Percentiles rank a stretch among this genome's conserved stretches.
phyloP scores from a whole-genome alignment of 225 moss, liverwort and hornwort species.

The Antitrichia curtipendula region DNA sequence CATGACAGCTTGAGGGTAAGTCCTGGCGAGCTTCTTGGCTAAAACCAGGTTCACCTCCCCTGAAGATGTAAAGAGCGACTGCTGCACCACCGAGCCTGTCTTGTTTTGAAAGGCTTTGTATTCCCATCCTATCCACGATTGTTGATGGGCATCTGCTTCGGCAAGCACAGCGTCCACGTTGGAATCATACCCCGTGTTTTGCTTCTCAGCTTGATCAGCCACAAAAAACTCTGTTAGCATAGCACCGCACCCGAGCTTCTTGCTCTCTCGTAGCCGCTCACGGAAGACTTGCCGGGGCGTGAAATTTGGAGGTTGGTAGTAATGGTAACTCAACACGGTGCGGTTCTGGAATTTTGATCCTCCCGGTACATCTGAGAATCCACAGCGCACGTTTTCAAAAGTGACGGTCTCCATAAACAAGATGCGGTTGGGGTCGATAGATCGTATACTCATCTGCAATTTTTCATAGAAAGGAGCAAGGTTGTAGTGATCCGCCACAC shows the following conservation, averaged over 20 bases:
- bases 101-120: neutral
- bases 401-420: neutral
- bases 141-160: neutral
- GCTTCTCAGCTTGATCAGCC: neutral
- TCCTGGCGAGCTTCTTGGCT: neutral
- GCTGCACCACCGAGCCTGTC: neutral
- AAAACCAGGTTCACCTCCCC: neutral
- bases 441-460: neutral
- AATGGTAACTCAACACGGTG: neutral
- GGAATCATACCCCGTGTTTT: neutral
- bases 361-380: neutral
- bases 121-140: neutral
- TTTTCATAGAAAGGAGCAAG: neutral
- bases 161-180: neutral
- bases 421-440: neutral
- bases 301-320: neutral
- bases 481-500: neutral
- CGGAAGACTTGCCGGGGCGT: neutral
- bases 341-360: neutral
- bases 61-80: neutral
- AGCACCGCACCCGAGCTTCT: neutral
- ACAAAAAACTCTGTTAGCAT: neutral
- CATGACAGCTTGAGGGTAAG: neutral
- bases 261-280: neutral
- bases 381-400: neutral